Evolutionary conservation across 495 filamentous ascomycete genomes (phyloP).

Genomic region (Trichoderma parareesei): DNA sequence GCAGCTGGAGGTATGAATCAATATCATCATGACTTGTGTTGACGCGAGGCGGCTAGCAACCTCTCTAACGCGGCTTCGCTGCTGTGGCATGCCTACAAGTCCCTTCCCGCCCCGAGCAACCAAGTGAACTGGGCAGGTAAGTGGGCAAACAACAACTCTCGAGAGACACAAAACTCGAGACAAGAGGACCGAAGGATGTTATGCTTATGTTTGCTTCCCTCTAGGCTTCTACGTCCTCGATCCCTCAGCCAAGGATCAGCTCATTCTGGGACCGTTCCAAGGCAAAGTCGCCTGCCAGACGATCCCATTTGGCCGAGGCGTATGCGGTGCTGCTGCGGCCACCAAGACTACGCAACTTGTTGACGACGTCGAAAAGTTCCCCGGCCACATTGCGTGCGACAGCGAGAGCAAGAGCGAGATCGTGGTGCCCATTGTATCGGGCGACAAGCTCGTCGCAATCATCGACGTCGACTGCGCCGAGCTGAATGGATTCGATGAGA

Average conservation of each 20-base stretch:
- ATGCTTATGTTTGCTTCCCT: background rate
- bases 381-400: constrained; percentile 90
- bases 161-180: background rate
- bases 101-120: constrained; percentile 63
- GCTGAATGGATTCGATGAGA: constrained; percentile 63
- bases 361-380: constrained; percentile 65
- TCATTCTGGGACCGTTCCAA: constrained; percentile 83
- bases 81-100: constrained; percentile 77
- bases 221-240: constrained; percentile 75
- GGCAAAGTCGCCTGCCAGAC: constrained; percentile 84
- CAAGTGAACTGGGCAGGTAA: constrained; percentile 80
- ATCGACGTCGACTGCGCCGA: constrained; percentile 82
- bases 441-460: constrained; percentile 59
- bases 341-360: constrained; percentile 61
- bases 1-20: no score
- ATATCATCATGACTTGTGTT: background rate
- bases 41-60: constrained; percentile 47
- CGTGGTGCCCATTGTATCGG: constrained; percentile 69
- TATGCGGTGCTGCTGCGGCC: constrained; percentile 72
- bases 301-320: constrained; percentile 70
- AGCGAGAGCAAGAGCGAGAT: constrained; percentile 77
- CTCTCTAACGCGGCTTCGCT: constrained; percentile 77
- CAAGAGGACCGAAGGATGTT: background rate
- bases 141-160: constrained; percentile 12
- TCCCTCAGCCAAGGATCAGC: constrained; percentile 42